Evolutionary conservation across 805 yeast species (phyloP).

Genomic region (Cyberlindnera maclurae): DNA sequence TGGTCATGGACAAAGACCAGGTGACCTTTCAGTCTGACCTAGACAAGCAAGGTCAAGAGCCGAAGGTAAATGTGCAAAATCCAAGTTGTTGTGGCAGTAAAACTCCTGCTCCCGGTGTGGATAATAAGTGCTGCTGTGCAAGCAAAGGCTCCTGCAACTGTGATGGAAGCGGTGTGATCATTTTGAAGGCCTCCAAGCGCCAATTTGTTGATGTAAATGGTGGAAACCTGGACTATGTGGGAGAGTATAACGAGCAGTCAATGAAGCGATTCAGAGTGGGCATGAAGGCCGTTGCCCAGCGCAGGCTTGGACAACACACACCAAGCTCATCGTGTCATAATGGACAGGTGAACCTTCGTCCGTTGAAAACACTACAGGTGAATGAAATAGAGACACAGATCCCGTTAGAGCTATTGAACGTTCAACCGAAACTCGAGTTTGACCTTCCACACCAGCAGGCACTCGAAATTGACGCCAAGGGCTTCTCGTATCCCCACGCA

Average conservation of each 20-base stretch:
- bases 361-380: conserved; percentile 1
- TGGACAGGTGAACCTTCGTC: neutral
- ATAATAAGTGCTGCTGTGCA: neutral
- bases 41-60: neutral
- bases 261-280: conserved; percentile 14
- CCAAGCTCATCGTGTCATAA: neutral
- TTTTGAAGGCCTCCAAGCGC: conserved; percentile 22
- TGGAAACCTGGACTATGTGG: conserved; percentile 22
- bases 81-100: conserved; percentile 7
- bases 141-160: conserved; percentile 7
- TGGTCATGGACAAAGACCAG: conserved; percentile 12
- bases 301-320: neutral
- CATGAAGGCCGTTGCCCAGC: too few species aligned
- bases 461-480: too few species aligned
- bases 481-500: neutral
- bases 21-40: conserved; percentile 7
- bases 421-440: too few species aligned
- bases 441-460: too few species aligned
- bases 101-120: neutral
- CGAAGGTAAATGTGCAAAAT: neutral
- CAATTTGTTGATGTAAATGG: conserved; percentile 21
- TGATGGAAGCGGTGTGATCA: conserved; percentile 15
- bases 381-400: neutral
- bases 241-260: conserved; percentile 17
- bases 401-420: too few species aligned